A percentile compares a stretch with the other conserved stretches of the same genome.
These are phyloP conservation scores for Dactylellina sp. DNA, from an alignment of 2,329 filamentous ascomycete species.

Conservation along the genomic window DNA sequence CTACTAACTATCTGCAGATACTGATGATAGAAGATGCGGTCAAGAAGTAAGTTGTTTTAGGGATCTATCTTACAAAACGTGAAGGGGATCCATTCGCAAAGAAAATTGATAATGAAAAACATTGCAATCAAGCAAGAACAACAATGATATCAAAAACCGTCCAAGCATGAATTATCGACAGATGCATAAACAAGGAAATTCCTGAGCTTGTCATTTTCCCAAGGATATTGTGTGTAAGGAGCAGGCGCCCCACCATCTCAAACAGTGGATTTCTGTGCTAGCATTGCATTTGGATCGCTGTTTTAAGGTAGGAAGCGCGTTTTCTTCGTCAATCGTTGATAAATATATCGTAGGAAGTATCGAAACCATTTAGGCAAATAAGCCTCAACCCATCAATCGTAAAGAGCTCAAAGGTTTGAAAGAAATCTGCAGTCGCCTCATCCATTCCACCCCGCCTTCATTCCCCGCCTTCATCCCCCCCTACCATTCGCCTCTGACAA, in stretches of 20 bases:
- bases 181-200: constrained; percentile 3
- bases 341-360: background rate
- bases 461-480: background rate
- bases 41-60: constrained; percentile 28
- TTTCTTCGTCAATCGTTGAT: constrained; percentile 5
- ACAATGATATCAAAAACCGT: constrained; percentile 34
- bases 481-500: background rate
- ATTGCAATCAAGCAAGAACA: constrained; percentile 10
- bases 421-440: background rate
- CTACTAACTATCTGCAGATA: too few relatives aligned
- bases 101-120: constrained; percentile 22
- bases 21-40: background rate
- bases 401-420: constrained; percentile 1
- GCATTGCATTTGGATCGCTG: constrained; percentile 3
- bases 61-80: constrained; percentile 48
- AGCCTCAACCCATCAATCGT: constrained; percentile 17
- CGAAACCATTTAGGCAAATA: constrained; percentile 7
- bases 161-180: constrained; percentile 2
- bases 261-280: constrained; percentile 11
- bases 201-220: constrained; percentile 6
- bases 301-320: constrained; percentile 4
- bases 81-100: constrained; percentile 23
- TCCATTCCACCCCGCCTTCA: constrained; percentile 1
- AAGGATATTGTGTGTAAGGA: constrained; percentile 7
- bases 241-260: background rate